Base-by-base conservation (phyloP, 2,329 filamentous ascomycete genomes). In the Neonectria coccinea region DNA sequence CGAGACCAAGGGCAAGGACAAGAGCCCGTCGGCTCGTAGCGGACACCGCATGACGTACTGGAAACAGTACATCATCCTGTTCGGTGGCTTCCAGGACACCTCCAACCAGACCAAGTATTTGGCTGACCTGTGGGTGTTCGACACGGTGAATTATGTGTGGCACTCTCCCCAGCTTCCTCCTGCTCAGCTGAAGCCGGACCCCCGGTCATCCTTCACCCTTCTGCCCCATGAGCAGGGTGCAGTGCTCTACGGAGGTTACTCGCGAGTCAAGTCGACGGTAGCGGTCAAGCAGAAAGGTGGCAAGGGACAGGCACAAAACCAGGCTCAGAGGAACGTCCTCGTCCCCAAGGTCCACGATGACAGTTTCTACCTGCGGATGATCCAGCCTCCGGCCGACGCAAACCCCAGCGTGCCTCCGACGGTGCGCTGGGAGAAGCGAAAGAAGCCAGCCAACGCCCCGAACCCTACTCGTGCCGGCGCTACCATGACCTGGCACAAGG, bases 61-160 rank as follows among this genome's bases (percentile, higher is more conserved):
- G 86, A 98, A 98, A 82, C 93, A 97, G 77, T 98, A 97, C 79
- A 94, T 99, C 67, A 88, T 99, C 63, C 84, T 99, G 1, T 98
- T 97, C 75, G 96, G 96, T 62, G 96, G 96, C 0, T 99, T 99
- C 78, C 96, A 99, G 80, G 96, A 98, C 77, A 98, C 95, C 0
- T 95, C 93, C 10, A 93, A 97, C 77, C 91, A 94, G 77, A 98
- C 95, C 5, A 97, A 94, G 77, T 99, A 99, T 77, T 82, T 99
- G 16, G 90, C 91, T 42, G 96, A 99, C 78, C 82, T 98, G 39
- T 99, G 96, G 95, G 86, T 98, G 57, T 99, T 97, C 79, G 96
- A 99, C 79, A 97, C 93, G 33, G 80, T 91, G 73, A 93, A 91
- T 76, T 97, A 92, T 76, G 85, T 89, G 14, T 99, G 96, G 96